Evolutionary conservation across 495 filamentous ascomycete genomes (phyloP).

Genomic region (Trichoderma parareesei): DNA sequence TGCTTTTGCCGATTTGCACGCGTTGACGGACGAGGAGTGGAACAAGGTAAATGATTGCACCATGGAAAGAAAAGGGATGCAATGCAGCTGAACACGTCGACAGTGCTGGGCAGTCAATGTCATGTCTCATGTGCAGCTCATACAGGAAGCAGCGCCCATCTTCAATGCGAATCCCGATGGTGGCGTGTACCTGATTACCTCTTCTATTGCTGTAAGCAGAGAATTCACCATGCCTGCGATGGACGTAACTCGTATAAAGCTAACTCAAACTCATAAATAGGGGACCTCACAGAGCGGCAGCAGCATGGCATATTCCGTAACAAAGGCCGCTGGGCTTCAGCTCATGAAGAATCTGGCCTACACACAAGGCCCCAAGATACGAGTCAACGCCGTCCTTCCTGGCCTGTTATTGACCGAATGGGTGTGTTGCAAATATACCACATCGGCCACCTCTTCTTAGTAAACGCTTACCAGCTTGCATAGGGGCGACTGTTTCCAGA

Average conservation of each 20-base stretch:
- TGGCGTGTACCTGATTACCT: constrained; percentile 60
- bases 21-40: constrained; percentile 59
- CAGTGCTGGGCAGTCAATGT: constrained; percentile 64
- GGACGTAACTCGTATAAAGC: not conserved
- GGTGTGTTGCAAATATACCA: constrained; percentile 32
- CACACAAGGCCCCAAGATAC: constrained; percentile 55
- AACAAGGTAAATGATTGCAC: constrained; percentile 43
- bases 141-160: constrained; percentile 53
- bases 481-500: not conserved
- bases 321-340: constrained; percentile 57
- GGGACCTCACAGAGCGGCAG: constrained; percentile 32
- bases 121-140: constrained; percentile 54
- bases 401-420: constrained; percentile 66
- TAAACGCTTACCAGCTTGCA: not conserved
- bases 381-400: constrained; percentile 61
- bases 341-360: constrained; percentile 65
- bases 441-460: not conserved
- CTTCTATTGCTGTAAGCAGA: constrained; percentile 44
- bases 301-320: constrained; percentile 58
- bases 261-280: not conserved
- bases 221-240: constrained; percentile 11
- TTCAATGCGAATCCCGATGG: constrained; percentile 64
- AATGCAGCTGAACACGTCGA: not conserved
- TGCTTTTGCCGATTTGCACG: constrained; percentile 54
- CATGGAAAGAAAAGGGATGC: not conserved